These are phyloP conservation scores for Globisporangium iwayamae DNA, from an alignment of 352 stramenopile genomes.

Conservation along the genomic window DNA sequence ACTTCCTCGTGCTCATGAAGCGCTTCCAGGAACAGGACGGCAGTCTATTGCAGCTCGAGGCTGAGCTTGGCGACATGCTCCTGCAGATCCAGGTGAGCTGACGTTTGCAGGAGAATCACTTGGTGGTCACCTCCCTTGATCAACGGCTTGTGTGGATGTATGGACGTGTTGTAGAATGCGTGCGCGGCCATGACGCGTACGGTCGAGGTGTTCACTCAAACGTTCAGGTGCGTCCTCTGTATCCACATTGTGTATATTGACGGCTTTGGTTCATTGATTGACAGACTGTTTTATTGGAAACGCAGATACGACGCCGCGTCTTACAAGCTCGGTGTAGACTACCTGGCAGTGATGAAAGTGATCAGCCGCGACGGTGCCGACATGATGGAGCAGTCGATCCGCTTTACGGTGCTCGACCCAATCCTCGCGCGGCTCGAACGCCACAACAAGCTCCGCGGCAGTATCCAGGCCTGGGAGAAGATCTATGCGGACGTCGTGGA, in stretches of 20 bases:
- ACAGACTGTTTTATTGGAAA: not conserved
- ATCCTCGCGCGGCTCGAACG: conserved; percentile 47
- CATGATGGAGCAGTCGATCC: conserved; percentile 71
- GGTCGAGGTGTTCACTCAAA: conserved; percentile 53
- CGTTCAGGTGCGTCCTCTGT: conserved; percentile 28
- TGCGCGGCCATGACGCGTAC: conserved; percentile 47
- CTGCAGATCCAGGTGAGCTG: conserved; percentile 44
- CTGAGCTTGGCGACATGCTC: conserved; percentile 46
- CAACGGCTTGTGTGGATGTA: not conserved
- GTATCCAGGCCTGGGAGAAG: conserved; percentile 32
- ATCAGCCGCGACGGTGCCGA: conserved; percentile 57
- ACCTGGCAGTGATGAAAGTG: conserved; percentile 42
- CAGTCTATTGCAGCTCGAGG: conserved; percentile 43
- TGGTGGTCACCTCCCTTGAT: not conserved
- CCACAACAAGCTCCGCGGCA: conserved; percentile 37
- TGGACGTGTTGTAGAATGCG: conserved; percentile 18
- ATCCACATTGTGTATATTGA: not conserved
- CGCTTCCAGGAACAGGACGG: conserved; percentile 54
- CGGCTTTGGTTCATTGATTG: too few relatives aligned
- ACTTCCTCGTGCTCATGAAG: conserved; percentile 30
- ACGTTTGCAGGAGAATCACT: not conserved
- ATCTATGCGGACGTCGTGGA: conserved; percentile 28
- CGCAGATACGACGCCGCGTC: conserved; percentile 23
- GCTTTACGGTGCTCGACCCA: conserved; percentile 73
- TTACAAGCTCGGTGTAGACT: conserved; percentile 39